phyloP scores from a whole-genome alignment of 345 rosid species.

The Atalantia buxifolia region DNA sequence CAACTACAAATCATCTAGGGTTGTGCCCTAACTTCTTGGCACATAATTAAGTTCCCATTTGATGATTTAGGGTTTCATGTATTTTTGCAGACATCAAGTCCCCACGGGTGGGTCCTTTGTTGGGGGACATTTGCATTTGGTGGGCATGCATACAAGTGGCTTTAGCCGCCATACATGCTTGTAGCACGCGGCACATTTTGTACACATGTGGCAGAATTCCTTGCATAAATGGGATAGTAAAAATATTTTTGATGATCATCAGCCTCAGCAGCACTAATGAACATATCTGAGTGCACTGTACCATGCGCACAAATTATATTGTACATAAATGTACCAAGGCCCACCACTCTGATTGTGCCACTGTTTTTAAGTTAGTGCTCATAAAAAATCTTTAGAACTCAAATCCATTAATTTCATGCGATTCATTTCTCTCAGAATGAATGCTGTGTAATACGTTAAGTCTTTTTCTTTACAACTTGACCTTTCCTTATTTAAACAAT shows the following conservation, averaged over 20 bases:
- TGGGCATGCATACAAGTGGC: constrained; percentile 30
- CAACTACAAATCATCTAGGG: constrained; percentile 40
- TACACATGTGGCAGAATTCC: constrained; percentile 33
- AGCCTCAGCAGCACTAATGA: constrained; percentile 13
- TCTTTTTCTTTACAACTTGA: neutral
- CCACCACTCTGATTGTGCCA: constrained; percentile 33
- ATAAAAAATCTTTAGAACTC: constrained; percentile 13
- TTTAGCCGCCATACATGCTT: constrained; percentile 63
- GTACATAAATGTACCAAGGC: constrained; percentile 26
- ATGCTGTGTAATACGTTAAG: constrained; percentile 1
- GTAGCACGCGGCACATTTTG: constrained; percentile 54
- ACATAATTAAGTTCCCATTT: constrained; percentile 25
- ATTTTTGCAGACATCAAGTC: constrained; percentile 32
- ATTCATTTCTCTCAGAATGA: constrained; percentile 14
- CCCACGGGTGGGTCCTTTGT: constrained; percentile 31
- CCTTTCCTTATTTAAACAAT: neutral
- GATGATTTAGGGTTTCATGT: constrained; percentile 20
- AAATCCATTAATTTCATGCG: constrained; percentile 17
- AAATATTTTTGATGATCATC: too few species aligned
- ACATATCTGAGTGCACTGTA: constrained; percentile 68
- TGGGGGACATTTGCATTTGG: constrained; percentile 29
- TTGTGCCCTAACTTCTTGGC: constrained; percentile 54
- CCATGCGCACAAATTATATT: constrained; percentile 60
- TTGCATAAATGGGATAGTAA: neutral
- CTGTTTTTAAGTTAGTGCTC: constrained; percentile 20